Evolutionary conservation across 2,329 filamentous ascomycete genomes (phyloP).

Genomic region (Neofusicoccum kwambonambiense): DNA sequence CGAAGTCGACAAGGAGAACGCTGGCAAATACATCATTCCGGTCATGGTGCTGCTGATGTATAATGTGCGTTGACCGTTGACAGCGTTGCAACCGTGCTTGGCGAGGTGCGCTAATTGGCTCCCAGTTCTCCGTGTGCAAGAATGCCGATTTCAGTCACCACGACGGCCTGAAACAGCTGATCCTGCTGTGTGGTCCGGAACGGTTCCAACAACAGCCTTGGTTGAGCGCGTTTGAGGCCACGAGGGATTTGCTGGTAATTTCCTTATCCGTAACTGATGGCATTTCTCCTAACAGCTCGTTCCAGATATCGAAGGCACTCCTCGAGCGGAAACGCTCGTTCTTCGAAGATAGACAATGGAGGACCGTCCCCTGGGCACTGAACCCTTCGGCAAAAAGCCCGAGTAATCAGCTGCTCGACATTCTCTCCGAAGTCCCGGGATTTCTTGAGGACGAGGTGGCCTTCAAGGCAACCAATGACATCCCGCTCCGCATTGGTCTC

Average conservation of each 20-base stretch:
- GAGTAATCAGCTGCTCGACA: slow-evolving; percentile 18
- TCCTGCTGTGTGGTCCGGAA: slow-evolving; percentile 17
- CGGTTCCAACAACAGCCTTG: slow-evolving; percentile 18
- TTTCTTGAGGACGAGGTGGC: slow-evolving; percentile 17
- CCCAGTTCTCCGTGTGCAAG: slow-evolving; percentile 14
- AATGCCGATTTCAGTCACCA: slow-evolving; percentile 17
- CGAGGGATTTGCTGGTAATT: slow-evolving; percentile 17
- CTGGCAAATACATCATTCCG: slow-evolving; percentile 19
- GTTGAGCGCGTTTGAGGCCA: slow-evolving; percentile 20
- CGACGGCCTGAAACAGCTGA: slow-evolving; percentile 19
- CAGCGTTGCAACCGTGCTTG: not conserved
- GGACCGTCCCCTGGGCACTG: slow-evolving; percentile 19
- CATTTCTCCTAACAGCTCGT: not conserved
- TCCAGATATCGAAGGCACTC: slow-evolving; percentile 18
- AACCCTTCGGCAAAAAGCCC: slow-evolving; percentile 16
- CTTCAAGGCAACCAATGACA: slow-evolving; percentile 7
- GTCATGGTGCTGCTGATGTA: slow-evolving; percentile 22
- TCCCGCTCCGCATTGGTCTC: not conserved
- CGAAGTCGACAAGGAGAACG: slow-evolving; percentile 12
- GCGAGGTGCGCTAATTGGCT: not conserved
- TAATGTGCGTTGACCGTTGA: slow-evolving; percentile 8
- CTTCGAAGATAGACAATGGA: slow-evolving; percentile 18
- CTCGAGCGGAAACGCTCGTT: slow-evolving; percentile 20
- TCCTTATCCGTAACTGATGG: not conserved
- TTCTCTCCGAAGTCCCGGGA: slow-evolving; percentile 20